Percentiles rank a stretch among this genome's conserved stretches.
Evolutionary conservation across 139 green algal genomes (phyloP).

Genomic region (Chlorella sp.): DNA sequence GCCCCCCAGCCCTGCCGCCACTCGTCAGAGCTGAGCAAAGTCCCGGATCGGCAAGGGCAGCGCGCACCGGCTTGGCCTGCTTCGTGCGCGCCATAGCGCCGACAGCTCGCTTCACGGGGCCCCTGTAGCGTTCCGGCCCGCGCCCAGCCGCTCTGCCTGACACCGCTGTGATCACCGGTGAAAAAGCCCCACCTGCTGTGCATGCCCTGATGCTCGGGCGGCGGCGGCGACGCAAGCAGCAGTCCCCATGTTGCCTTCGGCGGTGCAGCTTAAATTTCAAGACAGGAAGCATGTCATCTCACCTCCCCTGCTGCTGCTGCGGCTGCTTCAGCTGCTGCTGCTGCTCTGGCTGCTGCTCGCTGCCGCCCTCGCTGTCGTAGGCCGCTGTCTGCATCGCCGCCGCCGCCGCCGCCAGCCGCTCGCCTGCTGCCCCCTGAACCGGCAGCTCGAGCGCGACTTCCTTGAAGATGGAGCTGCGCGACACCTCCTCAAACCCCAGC

Average conservation of each 20-base stretch:
- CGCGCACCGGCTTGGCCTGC: slow-evolving; percentile 5
- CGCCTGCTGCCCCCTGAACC: background rate
- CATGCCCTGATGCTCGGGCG: no score
- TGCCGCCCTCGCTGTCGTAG: background rate
- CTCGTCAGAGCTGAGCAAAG: no score
- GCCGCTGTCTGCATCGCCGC: background rate
- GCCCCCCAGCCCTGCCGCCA: no score
- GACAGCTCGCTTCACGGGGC: background rate
- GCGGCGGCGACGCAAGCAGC: background rate
- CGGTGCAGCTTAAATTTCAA: background rate
- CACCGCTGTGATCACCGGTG: background rate
- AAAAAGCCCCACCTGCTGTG: no score
- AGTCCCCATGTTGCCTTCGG: background rate
- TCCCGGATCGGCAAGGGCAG: no score
- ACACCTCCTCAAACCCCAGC: slow-evolving; percentile 68
- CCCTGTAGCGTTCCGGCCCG: no score
- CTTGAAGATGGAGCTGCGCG: slow-evolving; percentile 62
- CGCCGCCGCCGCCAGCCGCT: background rate
- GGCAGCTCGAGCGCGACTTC: slow-evolving; percentile 63
- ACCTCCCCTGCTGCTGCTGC: background rate
- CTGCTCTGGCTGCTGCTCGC: background rate
- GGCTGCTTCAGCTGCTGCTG: background rate
- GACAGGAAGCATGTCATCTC: background rate
- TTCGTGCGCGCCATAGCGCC: slow-evolving; percentile 27
- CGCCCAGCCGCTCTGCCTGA: background rate